A percentile compares a stretch with the other conserved stretches of the same genome.
Conservation (phyloP, 2,329 filamentous ascomycete species). For the Macrophomina phaseolina region DNA sequence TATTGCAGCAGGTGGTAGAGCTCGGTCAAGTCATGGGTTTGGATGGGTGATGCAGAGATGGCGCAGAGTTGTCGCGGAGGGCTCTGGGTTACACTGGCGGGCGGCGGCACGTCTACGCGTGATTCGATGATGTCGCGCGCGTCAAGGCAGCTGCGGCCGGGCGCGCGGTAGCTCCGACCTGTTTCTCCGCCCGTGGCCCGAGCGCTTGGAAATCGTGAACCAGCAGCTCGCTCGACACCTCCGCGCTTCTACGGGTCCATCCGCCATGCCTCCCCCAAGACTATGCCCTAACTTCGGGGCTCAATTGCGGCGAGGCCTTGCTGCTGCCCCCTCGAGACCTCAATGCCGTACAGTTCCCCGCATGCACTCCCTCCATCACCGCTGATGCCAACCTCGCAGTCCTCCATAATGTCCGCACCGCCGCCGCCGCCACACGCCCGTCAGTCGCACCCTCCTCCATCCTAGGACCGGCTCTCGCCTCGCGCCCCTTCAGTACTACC, state of each 20-base stretch:
- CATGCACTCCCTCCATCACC: background rate
- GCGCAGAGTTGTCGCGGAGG: background rate
- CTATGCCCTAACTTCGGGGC: slow-evolving; percentile 42
- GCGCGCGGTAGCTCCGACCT: slow-evolving; percentile 17
- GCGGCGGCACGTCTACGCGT: slow-evolving; percentile 23
- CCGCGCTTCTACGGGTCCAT: slow-evolving; percentile 29
- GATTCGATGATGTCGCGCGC: slow-evolving; percentile 27
- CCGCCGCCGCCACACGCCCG: slow-evolving; percentile 26
- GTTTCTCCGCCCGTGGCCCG: slow-evolving; percentile 21
- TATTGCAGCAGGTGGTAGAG: background rate
- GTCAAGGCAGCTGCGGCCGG: slow-evolving; percentile 1
- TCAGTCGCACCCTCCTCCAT: slow-evolving; percentile 36
- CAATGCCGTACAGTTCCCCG: slow-evolving; percentile 12
- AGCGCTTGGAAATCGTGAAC: slow-evolving; percentile 22
- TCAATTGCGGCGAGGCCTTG: slow-evolving; percentile 38
- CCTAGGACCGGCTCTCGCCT: slow-evolving; percentile 24
- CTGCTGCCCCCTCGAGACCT: slow-evolving; percentile 29
- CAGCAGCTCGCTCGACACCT: slow-evolving; percentile 30
- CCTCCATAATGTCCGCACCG: slow-evolving; percentile 29
- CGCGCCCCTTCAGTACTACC: slow-evolving; percentile 76
- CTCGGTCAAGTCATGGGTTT: background rate
- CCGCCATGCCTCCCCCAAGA: slow-evolving; percentile 49
- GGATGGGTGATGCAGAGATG: background rate
- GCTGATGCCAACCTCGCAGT: slow-evolving; percentile 13
- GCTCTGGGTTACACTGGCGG: background rate